phyloP scores from a whole-genome alignment of 192 early-diverging fungal species.

The Piromyces finnis region DNA sequence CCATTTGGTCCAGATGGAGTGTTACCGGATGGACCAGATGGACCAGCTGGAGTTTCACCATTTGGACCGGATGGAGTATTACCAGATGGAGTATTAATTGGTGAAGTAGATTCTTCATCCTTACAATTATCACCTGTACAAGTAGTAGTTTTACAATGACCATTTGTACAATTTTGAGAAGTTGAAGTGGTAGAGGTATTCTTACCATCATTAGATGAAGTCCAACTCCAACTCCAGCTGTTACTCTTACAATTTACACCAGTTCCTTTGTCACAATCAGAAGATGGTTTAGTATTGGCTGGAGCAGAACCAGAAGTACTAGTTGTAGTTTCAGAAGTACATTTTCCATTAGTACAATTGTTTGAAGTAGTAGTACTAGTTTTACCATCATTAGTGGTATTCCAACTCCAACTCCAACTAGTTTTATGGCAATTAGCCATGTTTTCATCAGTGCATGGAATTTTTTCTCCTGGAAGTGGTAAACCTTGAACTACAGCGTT shows the following conservation, averaged over 20 bases:
- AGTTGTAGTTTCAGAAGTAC: neutral
- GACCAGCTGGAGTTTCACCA: neutral
- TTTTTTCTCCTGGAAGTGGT: neutral
- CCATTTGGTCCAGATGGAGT: too few relatives aligned
- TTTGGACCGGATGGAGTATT: neutral
- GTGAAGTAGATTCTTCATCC: too few relatives aligned
- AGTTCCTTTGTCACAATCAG: neutral
- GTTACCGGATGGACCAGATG: neutral
- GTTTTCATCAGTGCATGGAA: neutral
- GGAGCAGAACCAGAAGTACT: neutral
- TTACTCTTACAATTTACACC: neutral
- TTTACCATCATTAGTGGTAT: neutral
- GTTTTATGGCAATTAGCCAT: neutral
- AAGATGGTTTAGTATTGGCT: neutral
- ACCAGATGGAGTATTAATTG: neutral
- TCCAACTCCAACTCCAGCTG: neutral
- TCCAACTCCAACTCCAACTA: neutral
- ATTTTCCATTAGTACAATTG: neutral
- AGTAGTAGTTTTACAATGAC: neutral
- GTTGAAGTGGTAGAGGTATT: neutral
- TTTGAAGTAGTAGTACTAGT: neutral
- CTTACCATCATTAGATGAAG: neutral
- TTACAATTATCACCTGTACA: neutral
- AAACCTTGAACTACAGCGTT: neutral
- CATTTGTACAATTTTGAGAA: neutral